These are phyloP conservation scores for Colletotrichum costaricense DNA, from an alignment of 2,329 filamentous ascomycete species.

Conservation along the genomic window DNA sequence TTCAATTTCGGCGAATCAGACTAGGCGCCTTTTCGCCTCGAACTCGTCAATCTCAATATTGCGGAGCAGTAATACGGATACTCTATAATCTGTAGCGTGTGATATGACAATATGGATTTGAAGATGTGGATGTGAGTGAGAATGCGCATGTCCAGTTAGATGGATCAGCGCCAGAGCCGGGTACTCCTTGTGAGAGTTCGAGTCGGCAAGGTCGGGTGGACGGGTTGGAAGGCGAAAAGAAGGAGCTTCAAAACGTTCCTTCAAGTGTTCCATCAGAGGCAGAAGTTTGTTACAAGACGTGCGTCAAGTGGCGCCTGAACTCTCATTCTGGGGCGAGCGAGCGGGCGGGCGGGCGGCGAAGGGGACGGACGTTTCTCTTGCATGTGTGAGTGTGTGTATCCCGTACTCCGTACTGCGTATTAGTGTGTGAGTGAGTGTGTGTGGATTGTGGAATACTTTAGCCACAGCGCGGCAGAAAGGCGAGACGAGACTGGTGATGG, in stretches of 20 bases:
- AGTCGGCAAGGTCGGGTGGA: constrained; percentile 1
- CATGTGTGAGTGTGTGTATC: neutral
- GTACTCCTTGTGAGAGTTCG: constrained; percentile 6
- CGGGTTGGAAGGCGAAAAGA: constrained; percentile 23
- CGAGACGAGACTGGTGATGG: neutral
- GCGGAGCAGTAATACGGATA: constrained; percentile 1
- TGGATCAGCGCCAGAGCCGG: neutral
- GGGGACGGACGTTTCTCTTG: neutral
- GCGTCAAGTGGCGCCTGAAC: constrained; percentile 50
- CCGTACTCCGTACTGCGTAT: neutral
- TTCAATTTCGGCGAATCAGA: constrained; percentile 13
- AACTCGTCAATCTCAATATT: constrained; percentile 14
- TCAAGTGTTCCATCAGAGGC: constrained; percentile 43
- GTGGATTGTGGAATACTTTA: neutral
- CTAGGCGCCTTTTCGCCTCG: neutral
- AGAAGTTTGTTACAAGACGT: constrained; percentile 48
- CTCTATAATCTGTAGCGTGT: neutral
- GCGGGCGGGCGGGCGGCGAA: constrained; percentile 14
- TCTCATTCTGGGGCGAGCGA: constrained; percentile 29
- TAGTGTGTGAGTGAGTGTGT: neutral
- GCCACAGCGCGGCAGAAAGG: neutral
- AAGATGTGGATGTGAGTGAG: neutral
- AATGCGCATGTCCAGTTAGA: neutral
- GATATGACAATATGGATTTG: neutral
- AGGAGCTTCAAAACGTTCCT: constrained; percentile 40